These are phyloP conservation scores for Sugiyamaella sp. DNA, from an alignment of 1,139 yeast species.

Conservation along the genomic window DNA sequence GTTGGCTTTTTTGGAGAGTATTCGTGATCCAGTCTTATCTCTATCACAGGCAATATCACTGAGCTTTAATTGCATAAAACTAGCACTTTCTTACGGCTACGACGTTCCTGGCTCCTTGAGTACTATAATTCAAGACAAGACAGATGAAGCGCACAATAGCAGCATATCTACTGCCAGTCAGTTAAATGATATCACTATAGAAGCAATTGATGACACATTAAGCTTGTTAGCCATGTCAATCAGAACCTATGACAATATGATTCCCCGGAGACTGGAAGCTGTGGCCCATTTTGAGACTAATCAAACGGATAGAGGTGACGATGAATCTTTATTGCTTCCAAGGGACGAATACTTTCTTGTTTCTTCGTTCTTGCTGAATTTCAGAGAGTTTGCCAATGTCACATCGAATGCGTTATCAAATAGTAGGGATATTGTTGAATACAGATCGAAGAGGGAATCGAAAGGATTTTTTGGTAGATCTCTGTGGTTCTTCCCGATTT, in stretches of 20 bases:
- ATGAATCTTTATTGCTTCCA: conserved; percentile 42
- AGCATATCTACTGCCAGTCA: background rate
- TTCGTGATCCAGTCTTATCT: conserved; percentile 41
- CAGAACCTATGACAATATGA: conserved; percentile 40
- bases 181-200: conserved; percentile 4
- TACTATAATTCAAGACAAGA: conserved; percentile 6
- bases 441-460: conserved; percentile 42
- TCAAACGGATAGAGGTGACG: conserved; percentile 23
- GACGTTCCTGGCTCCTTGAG: conserved; percentile 43
- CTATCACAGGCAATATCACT: conserved; percentile 43
- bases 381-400: conserved; percentile 46
- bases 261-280: conserved; percentile 31
- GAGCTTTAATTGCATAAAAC: conserved; percentile 41
- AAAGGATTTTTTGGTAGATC: conserved; percentile 45
- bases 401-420: conserved; percentile 43
- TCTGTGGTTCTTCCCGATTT: conserved; percentile 49
- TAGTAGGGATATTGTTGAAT: conserved; percentile 39
- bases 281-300: conserved; percentile 17
- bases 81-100: conserved; percentile 45
- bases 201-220: conserved; percentile 39
- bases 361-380: conserved; percentile 52
- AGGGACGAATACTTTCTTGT: conserved; percentile 53
- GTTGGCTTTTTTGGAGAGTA: conserved; percentile 39
- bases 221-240: conserved; percentile 40
- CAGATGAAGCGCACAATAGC: background rate